Percentiles rank a stretch among this genome's conserved stretches.
These are phyloP conservation scores for Coelastrella sp. DNA, from an alignment of 139 green algal species.

Conservation along the genomic window DNA sequence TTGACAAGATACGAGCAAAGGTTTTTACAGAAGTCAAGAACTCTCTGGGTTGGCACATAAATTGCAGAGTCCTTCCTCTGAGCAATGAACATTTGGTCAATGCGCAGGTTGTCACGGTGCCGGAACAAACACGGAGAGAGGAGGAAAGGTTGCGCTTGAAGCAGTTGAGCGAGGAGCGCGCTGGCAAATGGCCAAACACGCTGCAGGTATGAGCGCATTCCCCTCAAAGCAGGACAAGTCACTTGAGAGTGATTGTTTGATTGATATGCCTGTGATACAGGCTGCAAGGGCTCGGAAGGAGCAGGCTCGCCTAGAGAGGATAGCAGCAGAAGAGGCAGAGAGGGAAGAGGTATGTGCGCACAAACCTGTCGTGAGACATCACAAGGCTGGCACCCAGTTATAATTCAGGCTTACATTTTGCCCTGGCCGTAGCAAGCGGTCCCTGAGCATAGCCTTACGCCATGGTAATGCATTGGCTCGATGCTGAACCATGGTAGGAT, in stretches of 20 bases:
- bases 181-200: conserved; percentile 78
- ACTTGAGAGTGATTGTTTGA: background rate
- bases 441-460: too few species aligned
- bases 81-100: background rate
- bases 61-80: background rate
- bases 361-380: background rate
- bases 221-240: background rate
- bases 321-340: conserved; percentile 71
- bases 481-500: background rate
- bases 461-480: too few species aligned
- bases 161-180: conserved; percentile 66
- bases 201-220: conserved; percentile 57
- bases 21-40: background rate
- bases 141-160: conserved; percentile 67
- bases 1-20: conserved; percentile 27
- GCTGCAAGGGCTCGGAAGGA: conserved; percentile 74
- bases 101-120: background rate
- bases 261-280: conserved; percentile 34
- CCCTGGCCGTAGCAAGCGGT: too few species aligned
- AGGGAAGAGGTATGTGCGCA: conserved; percentile 60
- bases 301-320: conserved; percentile 54
- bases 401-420: background rate
- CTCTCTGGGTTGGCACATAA: background rate
- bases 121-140: conserved; percentile 20
- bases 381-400: background rate